These are phyloP conservation scores for Papiliotrema terrestris DNA, from an alignment of 1,284 basidiomycete genomes.

Conservation along the genomic window DNA sequence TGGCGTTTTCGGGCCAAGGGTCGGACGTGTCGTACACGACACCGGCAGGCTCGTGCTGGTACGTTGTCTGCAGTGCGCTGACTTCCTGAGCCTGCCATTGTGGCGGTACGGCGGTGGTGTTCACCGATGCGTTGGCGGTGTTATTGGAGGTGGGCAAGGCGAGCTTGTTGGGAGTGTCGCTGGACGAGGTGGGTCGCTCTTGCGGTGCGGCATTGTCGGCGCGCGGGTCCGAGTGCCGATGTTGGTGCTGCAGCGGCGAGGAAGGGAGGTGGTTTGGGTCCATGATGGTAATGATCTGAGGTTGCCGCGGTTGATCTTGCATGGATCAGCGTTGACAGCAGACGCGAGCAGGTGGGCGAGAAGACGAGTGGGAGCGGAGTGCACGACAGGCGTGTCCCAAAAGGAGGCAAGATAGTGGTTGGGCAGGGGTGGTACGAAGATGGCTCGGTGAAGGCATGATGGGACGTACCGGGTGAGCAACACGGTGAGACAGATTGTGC, in stretches of 20 bases:
- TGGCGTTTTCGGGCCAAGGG: conserved; percentile 3
- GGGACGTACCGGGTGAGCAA: no score
- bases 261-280: conserved; percentile 23
- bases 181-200: neutral
- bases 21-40: neutral
- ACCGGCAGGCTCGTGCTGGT: no score
- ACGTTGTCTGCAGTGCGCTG: no score
- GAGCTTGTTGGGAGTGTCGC: neutral
- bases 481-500: no score
- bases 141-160: neutral
- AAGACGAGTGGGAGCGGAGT: no score
- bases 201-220: neutral
- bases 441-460: no score
- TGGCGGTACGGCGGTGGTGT: neutral
- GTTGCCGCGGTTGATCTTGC: no score
- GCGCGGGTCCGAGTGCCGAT: conserved; percentile 6
- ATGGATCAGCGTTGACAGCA: no score
- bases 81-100: neutral
- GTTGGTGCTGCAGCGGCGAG: conserved; percentile 8
- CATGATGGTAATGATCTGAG: conserved; percentile 8
- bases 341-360: no score
- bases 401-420: no score
- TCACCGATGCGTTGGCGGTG: neutral
- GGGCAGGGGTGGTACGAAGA: no score
- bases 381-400: no score